Base-by-base conservation (phyloP, 106 monocot species). In the Alisma plantagoaquatica region DNA sequence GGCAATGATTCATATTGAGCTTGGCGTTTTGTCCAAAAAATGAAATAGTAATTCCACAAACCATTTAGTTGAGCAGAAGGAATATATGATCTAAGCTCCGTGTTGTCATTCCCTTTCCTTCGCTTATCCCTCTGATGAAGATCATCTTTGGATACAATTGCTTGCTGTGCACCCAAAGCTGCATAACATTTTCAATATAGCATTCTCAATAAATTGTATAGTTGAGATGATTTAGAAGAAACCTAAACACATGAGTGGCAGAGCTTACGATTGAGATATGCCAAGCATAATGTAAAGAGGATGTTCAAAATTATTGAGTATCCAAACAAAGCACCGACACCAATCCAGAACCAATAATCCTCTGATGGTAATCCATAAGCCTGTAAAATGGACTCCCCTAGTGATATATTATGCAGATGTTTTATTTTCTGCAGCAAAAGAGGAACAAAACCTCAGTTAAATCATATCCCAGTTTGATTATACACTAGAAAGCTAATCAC, bases 331-430 rank as follows among this genome's bases (percentile, higher is more conserved):
- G 82, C 98, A 70, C 78, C 65, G 41, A 82, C 56, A 53, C 98
- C 90, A 66, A 98, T 90, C 98, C 98, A 98, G 33, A 69, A 90
- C 98, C 90, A 98, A 51, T 78, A 81, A 51, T 68, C 73, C 57
- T 85, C 73, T 26, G 75, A 57, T 53, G 77, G 82, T 49, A 90
- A 62, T 15, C 82, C 82, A 67, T 66, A 76, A 32, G 43, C 76
- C 71, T 71, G 89, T 51, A 98, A 43, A 43, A 82, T 58, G 32
- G 46, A 64, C 50, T 79, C 72, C 31, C 98, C 98, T 31, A 98
- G 29, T 27, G 85, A 45, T 44, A 61, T 44, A 18, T 46, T 35
- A 23, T 53, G 63, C 19, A 63, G 15, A 3, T 51, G 59, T 26
- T 46, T 62, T 62, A 91, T 41, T 44, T 69, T 75, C 84, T 84